Conservation (phyloP, 495 filamentous ascomycete species). For the Penicillium chermesinum region DNA sequence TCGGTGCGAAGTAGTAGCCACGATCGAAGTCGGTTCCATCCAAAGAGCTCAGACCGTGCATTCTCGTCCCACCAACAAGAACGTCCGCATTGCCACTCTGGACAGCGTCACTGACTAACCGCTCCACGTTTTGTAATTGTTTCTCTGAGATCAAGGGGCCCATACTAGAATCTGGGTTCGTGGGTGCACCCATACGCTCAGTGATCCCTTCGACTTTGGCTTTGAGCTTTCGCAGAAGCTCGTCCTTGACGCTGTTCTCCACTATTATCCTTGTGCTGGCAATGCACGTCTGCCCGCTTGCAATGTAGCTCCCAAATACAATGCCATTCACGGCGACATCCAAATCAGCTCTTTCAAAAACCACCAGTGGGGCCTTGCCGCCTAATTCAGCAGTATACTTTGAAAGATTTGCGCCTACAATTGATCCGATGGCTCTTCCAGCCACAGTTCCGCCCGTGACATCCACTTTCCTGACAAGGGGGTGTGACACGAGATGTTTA, state of each 20-base stretch:
- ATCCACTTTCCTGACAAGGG: conserved; percentile 54
- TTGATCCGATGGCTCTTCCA: conserved; percentile 38
- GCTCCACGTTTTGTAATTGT: conserved; percentile 14
- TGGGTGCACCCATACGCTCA: conserved; percentile 24
- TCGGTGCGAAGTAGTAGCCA: conserved; percentile 57
- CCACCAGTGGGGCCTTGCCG: conserved; percentile 54
- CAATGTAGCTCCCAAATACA: conserved; percentile 53
- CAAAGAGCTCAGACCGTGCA: conserved; percentile 20
- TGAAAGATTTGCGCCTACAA: conserved; percentile 47
- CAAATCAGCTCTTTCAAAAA: conserved; percentile 49
- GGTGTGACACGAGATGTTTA: conserved; percentile 47
- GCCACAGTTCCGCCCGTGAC: conserved; percentile 54
- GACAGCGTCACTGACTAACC: conserved; percentile 26
- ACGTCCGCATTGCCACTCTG: conserved; percentile 18
- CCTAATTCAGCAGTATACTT: conserved; percentile 56
- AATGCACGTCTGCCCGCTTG: conserved; percentile 59
- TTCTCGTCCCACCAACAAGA: conserved; percentile 31
- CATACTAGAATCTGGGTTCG: conserved; percentile 17
- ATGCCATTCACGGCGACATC: conserved; percentile 52
- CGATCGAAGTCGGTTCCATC: conserved; percentile 25
- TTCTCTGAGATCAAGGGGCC: conserved; percentile 18
- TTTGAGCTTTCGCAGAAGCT: conserved; percentile 30
- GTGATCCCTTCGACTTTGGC: conserved; percentile 37
- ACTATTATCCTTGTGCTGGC: conserved; percentile 56
- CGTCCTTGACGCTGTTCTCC: conserved; percentile 40